phyloP scores from a whole-genome alignment of 2,329 filamentous ascomycete genomes.

The Diaporthe helianthi region DNA sequence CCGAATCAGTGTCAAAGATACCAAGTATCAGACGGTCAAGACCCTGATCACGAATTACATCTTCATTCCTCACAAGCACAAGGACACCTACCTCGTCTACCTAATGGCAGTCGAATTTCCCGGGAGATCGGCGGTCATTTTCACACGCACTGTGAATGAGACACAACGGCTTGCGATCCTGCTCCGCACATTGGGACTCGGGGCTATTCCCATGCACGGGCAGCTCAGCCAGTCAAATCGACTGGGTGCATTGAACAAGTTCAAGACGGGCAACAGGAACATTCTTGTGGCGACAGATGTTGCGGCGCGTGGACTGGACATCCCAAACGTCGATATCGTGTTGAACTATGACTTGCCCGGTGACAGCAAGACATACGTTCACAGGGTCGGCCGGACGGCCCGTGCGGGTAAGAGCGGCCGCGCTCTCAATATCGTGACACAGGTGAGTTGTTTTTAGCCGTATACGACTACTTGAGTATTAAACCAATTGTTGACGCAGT shows the following conservation, averaged over 20 bases:
- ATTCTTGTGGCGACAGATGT: slow-evolving; percentile 94
- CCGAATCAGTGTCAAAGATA: slow-evolving; percentile 80
- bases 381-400: slow-evolving; percentile 87
- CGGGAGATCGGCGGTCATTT: slow-evolving; percentile 88
- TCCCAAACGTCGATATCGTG: slow-evolving; percentile 78
- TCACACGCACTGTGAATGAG: slow-evolving; percentile 91
- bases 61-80: slow-evolving; percentile 84
- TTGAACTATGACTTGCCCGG: slow-evolving; percentile 73
- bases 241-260: slow-evolving; percentile 88
- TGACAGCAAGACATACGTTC: slow-evolving; percentile 90
- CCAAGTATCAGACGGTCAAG: slow-evolving; percentile 89
- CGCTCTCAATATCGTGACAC: slow-evolving; percentile 81
- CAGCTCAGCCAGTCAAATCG: slow-evolving; percentile 88
- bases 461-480: not conserved
- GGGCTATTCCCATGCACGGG: slow-evolving; percentile 90
- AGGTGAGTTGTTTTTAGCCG: slow-evolving; percentile 46
- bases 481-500: not conserved
- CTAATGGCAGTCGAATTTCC: slow-evolving; percentile 80
- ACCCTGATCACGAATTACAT: slow-evolving; percentile 87
- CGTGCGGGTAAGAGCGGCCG: slow-evolving; percentile 85
- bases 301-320: slow-evolving; percentile 91
- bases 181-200: slow-evolving; percentile 83
- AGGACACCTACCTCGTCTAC: slow-evolving; percentile 89
- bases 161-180: slow-evolving; percentile 86
- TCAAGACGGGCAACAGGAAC: slow-evolving; percentile 78